Base-by-base conservation (phyloP, 805 yeast genomes). In the Wickerhamiella sorbophila region DNA sequence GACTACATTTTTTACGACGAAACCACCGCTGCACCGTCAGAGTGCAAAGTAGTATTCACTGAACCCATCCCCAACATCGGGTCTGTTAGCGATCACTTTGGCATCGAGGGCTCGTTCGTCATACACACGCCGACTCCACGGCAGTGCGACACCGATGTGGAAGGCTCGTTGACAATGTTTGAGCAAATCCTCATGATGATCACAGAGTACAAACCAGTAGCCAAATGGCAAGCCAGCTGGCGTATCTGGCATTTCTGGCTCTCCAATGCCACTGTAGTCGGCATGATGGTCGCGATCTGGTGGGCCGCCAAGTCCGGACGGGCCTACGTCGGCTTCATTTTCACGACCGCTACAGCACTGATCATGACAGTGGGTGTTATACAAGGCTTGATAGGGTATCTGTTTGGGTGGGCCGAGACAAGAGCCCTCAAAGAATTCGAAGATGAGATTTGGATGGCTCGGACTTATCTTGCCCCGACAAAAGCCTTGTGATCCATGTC, bases 11-110 rank as follows among this genome's bases (percentile, higher is more conserved):
- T 91, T 46, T 73, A 81, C 39, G 94, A 83, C 55, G 60, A 73
- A 0, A 48, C 59, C 0, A 63, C 63, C 38, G 61, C 86, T 18
- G 57, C 51, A 2, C 79, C 85, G 0, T 45, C 70, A 1, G 67
- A 65, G n/a, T 86, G 93, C 0, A 59, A 66, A 5, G 95, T 86
- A 1, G 69, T 68, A 22, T 87, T 91, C 54, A 77, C 85, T 1
- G 94, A 83, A 36, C 54, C 58, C 18, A 62, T 83, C 6, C 79
- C 81, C 0, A 67, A 63, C 1, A 66, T 82, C 1, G 85, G 93
- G 21, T 80, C 94, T 3, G 78, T 72, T 47, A 84, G 95, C 1
- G 98, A 91, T 56, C 98, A 91, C 64, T 91, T 91, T 67, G 98
- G 88, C 9, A 53, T 66, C 27, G 52, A 54, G 20, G 61, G 63